Percentiles rank a stretch among this genome's conserved stretches.
phyloP scores from a whole-genome alignment of 2,329 filamentous ascomycete genomes.

The Keithomyces neogunnii region DNA sequence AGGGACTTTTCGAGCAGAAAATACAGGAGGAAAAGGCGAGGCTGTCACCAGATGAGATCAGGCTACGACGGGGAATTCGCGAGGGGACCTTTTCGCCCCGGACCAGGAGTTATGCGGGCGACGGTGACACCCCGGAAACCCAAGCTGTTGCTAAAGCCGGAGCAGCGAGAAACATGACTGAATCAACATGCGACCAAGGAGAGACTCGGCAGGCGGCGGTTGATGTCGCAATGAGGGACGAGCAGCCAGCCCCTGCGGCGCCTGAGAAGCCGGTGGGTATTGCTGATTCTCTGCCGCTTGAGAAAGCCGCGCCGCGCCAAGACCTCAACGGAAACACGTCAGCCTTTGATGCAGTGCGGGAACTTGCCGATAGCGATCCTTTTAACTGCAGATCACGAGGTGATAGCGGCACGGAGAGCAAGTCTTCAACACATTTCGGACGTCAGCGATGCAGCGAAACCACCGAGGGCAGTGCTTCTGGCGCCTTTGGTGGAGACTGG shows the following conservation, averaged over 20 bases:
- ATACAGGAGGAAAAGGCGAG: constrained; percentile 55
- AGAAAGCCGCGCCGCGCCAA: constrained; percentile 17
- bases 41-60: constrained; percentile 26
- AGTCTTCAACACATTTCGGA: constrained; percentile 29
- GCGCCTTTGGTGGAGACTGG: constrained; percentile 48
- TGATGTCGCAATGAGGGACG: constrained; percentile 14
- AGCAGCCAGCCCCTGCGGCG: constrained; percentile 11
- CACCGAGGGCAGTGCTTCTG: constrained; percentile 51
- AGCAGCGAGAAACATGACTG: constrained; percentile 11
- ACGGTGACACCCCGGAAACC: constrained; percentile 17
- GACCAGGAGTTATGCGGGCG: constrained; percentile 31
- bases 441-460: constrained; percentile 53
- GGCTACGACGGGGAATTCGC: constrained; percentile 24
- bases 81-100: constrained; percentile 37
- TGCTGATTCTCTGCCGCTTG: not conserved
- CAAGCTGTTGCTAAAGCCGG: constrained; percentile 10
- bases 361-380: constrained; percentile 41
- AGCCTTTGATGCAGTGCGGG: constrained; percentile 37
- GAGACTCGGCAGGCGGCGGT: constrained; percentile 15
- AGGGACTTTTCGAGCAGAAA: constrained; percentile 60
- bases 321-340: constrained; percentile 35
- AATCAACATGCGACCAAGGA: constrained; percentile 12
- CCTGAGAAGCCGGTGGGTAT: constrained; percentile 6
- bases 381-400: constrained; percentile 29
- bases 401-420: constrained; percentile 24